These are phyloP conservation scores for Kodamaea neixiangensis DNA, from an alignment of 805 yeast genomes.

Conservation along the genomic window DNA sequence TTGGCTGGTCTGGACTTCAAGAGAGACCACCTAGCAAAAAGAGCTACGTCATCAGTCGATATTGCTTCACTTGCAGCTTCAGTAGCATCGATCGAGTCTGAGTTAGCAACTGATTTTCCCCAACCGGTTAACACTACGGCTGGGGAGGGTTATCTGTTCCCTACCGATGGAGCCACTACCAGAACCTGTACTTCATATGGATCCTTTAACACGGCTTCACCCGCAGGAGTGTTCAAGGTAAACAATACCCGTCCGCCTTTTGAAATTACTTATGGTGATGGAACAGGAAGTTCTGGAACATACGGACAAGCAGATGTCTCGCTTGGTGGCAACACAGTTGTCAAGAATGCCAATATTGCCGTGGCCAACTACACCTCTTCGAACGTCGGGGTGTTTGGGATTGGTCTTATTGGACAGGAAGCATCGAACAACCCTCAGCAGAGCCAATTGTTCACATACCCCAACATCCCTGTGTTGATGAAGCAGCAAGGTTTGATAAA, in stretches of 20 bases:
- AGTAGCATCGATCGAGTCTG: no score
- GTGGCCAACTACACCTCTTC: not conserved
- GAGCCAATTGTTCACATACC: not conserved
- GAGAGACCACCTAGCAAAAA: not conserved
- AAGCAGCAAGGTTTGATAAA: conserved; percentile 57
- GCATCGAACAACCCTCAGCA: not conserved
- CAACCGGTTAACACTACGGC: no score
- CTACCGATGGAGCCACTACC: not conserved
- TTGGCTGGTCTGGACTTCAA: not conserved
- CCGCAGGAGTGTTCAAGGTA: not conserved
- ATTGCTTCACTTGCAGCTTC: no score
- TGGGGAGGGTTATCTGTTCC: no score
- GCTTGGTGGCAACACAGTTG: no score
- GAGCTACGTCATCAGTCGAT: not conserved
- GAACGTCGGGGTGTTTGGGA: not conserved
- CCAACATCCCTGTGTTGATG: conserved; percentile 57
- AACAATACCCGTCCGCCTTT: not conserved
- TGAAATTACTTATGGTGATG: not conserved
- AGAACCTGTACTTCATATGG: not conserved
- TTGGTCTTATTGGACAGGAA: not conserved
- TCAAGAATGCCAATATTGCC: not conserved
- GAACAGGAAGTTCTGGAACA: not conserved
- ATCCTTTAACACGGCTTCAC: not conserved
- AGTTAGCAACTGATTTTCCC: no score
- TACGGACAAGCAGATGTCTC: not conserved